Base-by-base conservation (phyloP, 2,329 filamentous ascomycete genomes). In the Cytospora chrysosperma region DNA sequence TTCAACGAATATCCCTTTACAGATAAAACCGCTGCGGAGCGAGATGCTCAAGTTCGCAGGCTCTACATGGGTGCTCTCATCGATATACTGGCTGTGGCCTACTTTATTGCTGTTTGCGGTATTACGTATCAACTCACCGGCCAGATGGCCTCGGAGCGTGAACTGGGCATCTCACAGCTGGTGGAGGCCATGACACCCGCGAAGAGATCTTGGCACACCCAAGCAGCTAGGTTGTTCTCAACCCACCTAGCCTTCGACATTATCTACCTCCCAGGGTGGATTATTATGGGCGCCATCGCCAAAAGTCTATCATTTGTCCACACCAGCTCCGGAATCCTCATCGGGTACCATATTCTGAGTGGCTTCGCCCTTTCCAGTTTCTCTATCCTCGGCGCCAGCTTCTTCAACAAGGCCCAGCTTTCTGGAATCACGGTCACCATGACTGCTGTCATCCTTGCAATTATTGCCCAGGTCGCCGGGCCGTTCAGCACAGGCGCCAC, bases 141-240 rank as follows among this genome's bases (percentile, higher is more conserved):
- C 10, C 87, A 93, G 70, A 88, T 96, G 73, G 93, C 93, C 9
- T 87, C 88, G 2, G 93, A 97, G 76, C 82, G 93, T 62, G 93
- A 97, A 77, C 81, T 87, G 19, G 93, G 93, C 63, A 95, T 97
- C 84, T 91, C 91, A 5, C 91, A 93, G 67, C 81, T 97, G 30
- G 86, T 97, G 51, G 93, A 97, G 75, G 89, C 92, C 61, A 97
- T 96, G 92, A 93, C 95, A 81, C 89, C 91, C 0, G 91, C 91
- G 61, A 82, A 83, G 61, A 82, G 82, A 56, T 80, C 85, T 51
- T 96, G 92, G 91, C 82, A 92, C 70, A 87, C 90, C 12, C 91
- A 94, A 75, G 85, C 87, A 26, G 88, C 90, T 1, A 84, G 93
- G n/a, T 81, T 96, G 17, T 72, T 93, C 10, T 88, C 93, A 0